Evolutionary conservation across 805 yeast genomes (phyloP), one percentile per base, ranked within the genome.

Genomic region (Cyberlindnera mycetangii): DNA sequence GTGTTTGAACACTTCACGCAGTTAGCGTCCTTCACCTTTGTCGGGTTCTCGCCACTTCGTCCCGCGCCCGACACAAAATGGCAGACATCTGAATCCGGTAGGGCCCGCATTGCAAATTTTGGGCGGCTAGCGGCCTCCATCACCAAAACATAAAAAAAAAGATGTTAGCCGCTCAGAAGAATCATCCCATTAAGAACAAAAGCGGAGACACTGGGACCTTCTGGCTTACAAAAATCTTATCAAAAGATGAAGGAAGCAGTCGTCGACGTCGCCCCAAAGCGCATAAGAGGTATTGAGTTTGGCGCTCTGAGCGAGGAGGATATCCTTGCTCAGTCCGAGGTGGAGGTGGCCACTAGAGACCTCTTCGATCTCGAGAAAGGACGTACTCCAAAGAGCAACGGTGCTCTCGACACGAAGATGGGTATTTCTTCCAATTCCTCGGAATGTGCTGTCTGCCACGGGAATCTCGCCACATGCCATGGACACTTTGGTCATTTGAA

Each of bases 401-500:
- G 99, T 50, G 97, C 99, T 3, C 71, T 93, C 32, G 99, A 93
- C 65, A 76, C 89, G 18, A 74, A 78, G 42, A 89, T 95, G 99
- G 99, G 99, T 62, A 88, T 88, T 4, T 87, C 96, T 6, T 81
- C 93, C 42, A 89, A 88, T 54, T 67, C 83, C n/a, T 71, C 80
- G 14, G 95, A 85, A 61, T 93, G 99, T 71, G 64, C 78, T 12
- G 95, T 98, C 0, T 93, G 99, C 68, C 88, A 81, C 56, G 98
- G 98, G 3, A 81, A 81, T 54, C 69, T 93, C 52, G 96, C 96
- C 0, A 78, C 96, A 2, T 93, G 99, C 65, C 97, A 92, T 68
- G 99, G 99, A 47, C 99, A 93, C 69, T 93, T 93, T 64, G 99
- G 99, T 33, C 97, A 95, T 60, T 79, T 93, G 51, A 79, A 88